These are phyloP conservation scores for Sordariomycetes sp. DNA, from an alignment of 2,329 filamentous ascomycete species.

Conservation along the genomic window DNA sequence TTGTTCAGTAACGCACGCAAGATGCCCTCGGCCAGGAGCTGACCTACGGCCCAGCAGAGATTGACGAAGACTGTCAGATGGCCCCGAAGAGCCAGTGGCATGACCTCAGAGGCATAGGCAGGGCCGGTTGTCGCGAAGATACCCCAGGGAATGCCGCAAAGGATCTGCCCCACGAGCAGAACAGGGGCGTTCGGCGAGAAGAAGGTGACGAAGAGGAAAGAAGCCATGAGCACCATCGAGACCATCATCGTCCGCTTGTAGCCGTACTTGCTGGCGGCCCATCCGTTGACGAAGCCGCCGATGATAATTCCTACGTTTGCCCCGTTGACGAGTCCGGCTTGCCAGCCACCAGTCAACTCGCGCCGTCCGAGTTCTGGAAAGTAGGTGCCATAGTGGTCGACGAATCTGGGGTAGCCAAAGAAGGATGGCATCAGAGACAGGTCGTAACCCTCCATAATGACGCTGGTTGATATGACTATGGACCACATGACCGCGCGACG, in stretches of 20 bases:
- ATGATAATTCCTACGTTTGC: constrained; percentile 55
- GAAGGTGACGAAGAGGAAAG: constrained; percentile 56
- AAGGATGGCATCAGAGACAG: constrained; percentile 75
- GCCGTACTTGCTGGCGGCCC: constrained; percentile 54
- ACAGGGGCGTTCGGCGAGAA: constrained; percentile 51
- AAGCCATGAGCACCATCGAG: constrained; percentile 42
- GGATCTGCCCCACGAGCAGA: constrained; percentile 51
- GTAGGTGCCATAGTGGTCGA: constrained; percentile 44
- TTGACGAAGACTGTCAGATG: constrained; percentile 69
- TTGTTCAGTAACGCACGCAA: constrained; percentile 58
- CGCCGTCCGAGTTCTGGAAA: constrained; percentile 34
- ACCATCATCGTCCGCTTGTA: constrained; percentile 57
- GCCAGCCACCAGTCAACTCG: constrained; percentile 51
- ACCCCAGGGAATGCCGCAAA: constrained; percentile 54
- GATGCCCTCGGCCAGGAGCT: constrained; percentile 65
- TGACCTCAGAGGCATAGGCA: constrained; percentile 64
- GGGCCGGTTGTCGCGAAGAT: constrained; percentile 50
- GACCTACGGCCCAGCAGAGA: constrained; percentile 68
- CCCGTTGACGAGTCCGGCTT: constrained; percentile 53
- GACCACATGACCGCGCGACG: constrained; percentile 80
- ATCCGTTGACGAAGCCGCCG: constrained; percentile 57
- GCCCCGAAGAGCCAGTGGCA: constrained; percentile 61
- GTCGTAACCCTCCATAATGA: constrained; percentile 88
- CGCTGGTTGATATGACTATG: constrained; percentile 79
- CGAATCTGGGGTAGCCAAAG: constrained; percentile 53